A percentile compares a stretch with the other conserved stretches of the same genome.
phyloP scores from a whole-genome alignment of 129 eudicot genomes.

The Flaveria bidentis region DNA sequence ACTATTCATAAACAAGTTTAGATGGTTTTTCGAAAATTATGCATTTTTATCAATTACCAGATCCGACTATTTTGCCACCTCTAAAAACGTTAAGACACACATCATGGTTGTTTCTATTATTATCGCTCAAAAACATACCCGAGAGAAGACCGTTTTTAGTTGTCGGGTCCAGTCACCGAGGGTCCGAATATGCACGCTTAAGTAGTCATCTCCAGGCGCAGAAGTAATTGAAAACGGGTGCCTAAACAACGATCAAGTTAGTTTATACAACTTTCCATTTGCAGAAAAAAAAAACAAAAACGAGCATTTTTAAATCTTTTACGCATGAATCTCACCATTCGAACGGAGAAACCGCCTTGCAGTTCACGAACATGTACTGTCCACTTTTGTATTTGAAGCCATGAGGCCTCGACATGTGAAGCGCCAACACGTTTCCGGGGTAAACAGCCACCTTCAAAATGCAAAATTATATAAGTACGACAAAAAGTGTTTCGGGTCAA shows the following conservation, averaged over 20 bases:
- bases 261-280: not conserved
- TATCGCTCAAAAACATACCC: constrained; percentile 29
- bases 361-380: constrained; percentile 59
- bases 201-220: constrained; percentile 61
- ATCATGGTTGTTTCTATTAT: not conserved
- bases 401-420: constrained; percentile 58
- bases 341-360: constrained; percentile 54
- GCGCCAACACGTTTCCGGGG: constrained; percentile 58
- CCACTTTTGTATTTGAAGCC: constrained; percentile 58
- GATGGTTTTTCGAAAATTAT: too few relatives aligned
- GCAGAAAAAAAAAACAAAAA: not conserved
- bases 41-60: not conserved
- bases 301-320: not conserved
- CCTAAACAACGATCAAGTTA: constrained; percentile 29
- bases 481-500: constrained; percentile 1
- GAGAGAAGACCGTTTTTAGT: constrained; percentile 51
- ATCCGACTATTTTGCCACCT: not conserved
- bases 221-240: constrained; percentile 80
- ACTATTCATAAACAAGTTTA: not conserved
- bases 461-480: not conserved
- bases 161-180: constrained; percentile 72
- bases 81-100: not conserved
- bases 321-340: constrained; percentile 43
- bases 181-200: constrained; percentile 66
- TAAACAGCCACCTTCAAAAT: constrained; percentile 48